Evolutionary conservation across 2,329 filamentous ascomycete genomes (phyloP), one percentile per base, ranked within the genome.

Genomic region (Penicillium sp.): DNA sequence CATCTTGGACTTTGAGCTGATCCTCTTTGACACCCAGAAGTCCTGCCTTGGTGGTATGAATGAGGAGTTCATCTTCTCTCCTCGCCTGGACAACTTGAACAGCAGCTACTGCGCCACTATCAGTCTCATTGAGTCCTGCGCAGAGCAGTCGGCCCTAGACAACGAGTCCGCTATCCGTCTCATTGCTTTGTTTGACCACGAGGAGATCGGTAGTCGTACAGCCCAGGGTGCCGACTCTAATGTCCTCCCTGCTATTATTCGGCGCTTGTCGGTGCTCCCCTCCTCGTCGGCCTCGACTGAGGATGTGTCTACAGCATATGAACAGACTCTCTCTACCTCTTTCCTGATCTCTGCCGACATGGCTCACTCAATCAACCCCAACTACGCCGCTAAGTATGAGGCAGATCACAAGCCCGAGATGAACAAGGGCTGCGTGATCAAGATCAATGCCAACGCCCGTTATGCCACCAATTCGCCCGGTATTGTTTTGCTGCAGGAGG

Each of bases 301-400:
- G 15, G 82, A 86, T 51, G 70, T 84, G 10, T 72, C 81, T 5
- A 95, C 90, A 2, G 88, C 89, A 21, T 96, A 89, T 63, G 93
- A 98, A 70, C 91, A 97, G 73, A 93, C 87, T 2, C 77, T 95
- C 36, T 80, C 89, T 4, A 86, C 85, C 18, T 96, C 89, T 2
- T 96, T 98, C 77, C 81, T 98, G 43, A 77, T 98, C 48, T 95
- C 88, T 4, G 93, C 93, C 36, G 93, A 98, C 64, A 97, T 98
- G 93, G 90, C 93, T 1, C 93, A 98, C 72, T 86, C 86, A 4
- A 83, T 98, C 10, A 88, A 98, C 67, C 93, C 93, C 41, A 98
- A 98, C 73, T 98, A 96, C 65, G 77, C 83, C 4, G 81, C 72
- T 54, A 97, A 97, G 69, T 95, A 97, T 69, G 93, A 98, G 71